Conservation (phyloP, 139 green algal genomes). For the Coccomyxa sp. region DNA sequence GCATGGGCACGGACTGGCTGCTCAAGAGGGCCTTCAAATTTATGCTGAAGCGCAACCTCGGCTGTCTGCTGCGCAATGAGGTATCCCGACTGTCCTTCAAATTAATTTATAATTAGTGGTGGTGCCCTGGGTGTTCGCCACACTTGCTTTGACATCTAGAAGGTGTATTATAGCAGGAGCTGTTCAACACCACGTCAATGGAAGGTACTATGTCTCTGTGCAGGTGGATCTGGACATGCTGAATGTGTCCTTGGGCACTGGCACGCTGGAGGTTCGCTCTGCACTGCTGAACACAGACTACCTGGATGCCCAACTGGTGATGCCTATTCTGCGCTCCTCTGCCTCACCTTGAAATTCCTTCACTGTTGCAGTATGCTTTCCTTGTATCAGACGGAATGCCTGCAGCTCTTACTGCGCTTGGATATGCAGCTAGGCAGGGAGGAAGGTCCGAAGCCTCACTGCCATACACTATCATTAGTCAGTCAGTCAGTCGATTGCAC, state of each 20-base stretch:
- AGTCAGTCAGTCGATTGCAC: no score
- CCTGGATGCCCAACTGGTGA: constrained; percentile 62
- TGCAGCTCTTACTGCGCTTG: no score
- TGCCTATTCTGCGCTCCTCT: neutral
- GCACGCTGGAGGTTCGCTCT: constrained; percentile 58
- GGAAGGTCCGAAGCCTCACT: no score
- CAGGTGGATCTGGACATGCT: constrained; percentile 71
- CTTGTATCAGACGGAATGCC: neutral
- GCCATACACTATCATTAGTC: no score
- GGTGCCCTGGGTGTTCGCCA: neutral
- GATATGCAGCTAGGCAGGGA: no score
- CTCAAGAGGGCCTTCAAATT: constrained; percentile 70
- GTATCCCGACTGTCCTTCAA: constrained; percentile 20
- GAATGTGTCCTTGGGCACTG: constrained; percentile 54
- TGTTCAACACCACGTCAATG: neutral
- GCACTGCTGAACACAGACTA: constrained; percentile 61
- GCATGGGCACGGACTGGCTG: constrained; percentile 31
- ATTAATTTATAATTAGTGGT: neutral
- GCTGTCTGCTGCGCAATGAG: constrained; percentile 44
- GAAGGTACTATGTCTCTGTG: neutral
- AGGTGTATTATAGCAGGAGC: neutral
- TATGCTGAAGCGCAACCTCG: constrained; percentile 61
- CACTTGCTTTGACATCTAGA: neutral
- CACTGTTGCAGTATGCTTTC: no score
- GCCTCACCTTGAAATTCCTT: neutral